These are phyloP conservation scores for Cotoneaster glaucophyllus DNA, from an alignment of 306 rosid species.

Conservation along the genomic window DNA sequence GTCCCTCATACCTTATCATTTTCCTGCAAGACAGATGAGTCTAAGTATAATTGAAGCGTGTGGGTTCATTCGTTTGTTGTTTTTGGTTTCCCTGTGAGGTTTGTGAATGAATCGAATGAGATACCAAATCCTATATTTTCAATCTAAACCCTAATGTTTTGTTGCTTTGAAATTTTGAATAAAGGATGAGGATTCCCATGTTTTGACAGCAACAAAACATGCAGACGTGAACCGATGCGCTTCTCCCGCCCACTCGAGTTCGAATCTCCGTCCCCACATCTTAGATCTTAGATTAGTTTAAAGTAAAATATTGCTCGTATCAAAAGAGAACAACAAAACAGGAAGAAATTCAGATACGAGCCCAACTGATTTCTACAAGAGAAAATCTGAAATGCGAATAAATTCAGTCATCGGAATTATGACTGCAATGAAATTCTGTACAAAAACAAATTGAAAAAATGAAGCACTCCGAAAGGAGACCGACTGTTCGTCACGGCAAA, in stretches of 20 bases:
- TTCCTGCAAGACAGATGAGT: neutral
- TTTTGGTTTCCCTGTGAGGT: conserved; percentile 24
- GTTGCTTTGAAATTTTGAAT: neutral
- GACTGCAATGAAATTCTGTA: conserved; percentile 11
- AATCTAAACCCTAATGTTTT: conserved; percentile 6
- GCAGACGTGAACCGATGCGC: neutral
- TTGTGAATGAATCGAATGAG: conserved; percentile 28
- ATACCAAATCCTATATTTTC: conserved; percentile 29
- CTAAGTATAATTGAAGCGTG: conserved; percentile 17
- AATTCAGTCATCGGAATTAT: neutral
- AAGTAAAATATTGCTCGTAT: neutral
- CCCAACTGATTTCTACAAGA: neutral
- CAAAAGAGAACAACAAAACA: neutral
- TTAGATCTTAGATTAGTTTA: no score
- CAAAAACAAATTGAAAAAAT: neutral
- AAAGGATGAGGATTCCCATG: conserved; percentile 4
- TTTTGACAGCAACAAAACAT: neutral
- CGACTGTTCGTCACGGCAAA: conserved; percentile 21
- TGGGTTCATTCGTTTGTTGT: conserved; percentile 26
- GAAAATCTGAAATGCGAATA: neutral
- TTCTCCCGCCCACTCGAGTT: neutral
- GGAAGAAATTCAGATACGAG: neutral
- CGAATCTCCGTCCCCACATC: neutral
- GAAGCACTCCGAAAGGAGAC: neutral
- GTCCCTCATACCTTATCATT: conserved; percentile 9